Evolutionary conservation across 331 rosid species (phyloP), one percentile per base, ranked within the genome.

Genomic region (Pyracantha coccinea): DNA sequence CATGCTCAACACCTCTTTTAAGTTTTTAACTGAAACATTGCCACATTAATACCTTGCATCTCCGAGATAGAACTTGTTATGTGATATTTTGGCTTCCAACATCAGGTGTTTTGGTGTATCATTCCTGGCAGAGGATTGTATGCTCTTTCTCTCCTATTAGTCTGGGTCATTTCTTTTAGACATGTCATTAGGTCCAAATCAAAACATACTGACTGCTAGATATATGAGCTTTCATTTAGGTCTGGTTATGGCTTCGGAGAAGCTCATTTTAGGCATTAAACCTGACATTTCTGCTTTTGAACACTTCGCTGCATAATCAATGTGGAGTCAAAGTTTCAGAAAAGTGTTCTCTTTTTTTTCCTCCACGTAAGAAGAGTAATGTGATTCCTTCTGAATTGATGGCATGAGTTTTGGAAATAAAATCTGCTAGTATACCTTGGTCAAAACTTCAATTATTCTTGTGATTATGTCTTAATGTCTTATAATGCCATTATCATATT

Each of bases 21-120:
- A 19, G 23, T 64, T 63, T 41, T 31, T 25, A 66, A 20, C 59
- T n/a, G 64, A 10, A 44, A 15, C 59, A 32, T 74, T 66, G 21
- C 69, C 66, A 11, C 45, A 73, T 76, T 68, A 65, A 33, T 33
- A 28, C 38, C 78, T 44, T 73, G 69, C 55, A 19, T 77, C 13
- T 68, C 10, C 68, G 64, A 32, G 45, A 27, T 83, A 71, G 50
- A 54, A 67, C 66, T 53, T 28, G 4, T 52, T 35, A 38, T 80
- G 60, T 50, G 33, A 68, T 35, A 5, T 24, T 9, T 60, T 58
- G 27, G 17, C 52, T 17, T 61, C 74, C 74, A 63, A 45, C 54
- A 60, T 68, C 79, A 66, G 61, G 23, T 75, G 59, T 61, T 77
- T 63, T 65, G 41, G 27, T 77, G 10, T 80, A n/a, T 35, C 52